A percentile compares a stretch with the other conserved stretches of the same genome.
These are phyloP conservation scores for Cornus controversa DNA, from an alignment of 148 eudicot genomes.

Conservation along the genomic window DNA sequence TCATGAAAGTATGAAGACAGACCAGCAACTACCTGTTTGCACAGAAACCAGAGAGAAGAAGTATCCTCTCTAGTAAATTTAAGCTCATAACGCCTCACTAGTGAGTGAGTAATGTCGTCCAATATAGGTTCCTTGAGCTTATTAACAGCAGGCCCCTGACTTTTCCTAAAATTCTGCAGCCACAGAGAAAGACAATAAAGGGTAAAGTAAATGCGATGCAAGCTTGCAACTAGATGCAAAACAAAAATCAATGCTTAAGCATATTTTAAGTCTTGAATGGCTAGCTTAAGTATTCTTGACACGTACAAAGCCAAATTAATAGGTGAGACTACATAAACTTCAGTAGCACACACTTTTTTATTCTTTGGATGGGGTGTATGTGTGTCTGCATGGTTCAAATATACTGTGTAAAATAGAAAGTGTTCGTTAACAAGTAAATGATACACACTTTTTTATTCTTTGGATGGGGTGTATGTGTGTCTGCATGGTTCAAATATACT, in stretches of 20 bases:
- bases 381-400: background rate
- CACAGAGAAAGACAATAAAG: constrained; percentile 1
- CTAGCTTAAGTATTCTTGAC: background rate
- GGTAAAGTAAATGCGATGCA: background rate
- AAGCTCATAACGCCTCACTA: constrained; percentile 64
- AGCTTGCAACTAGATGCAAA: background rate
- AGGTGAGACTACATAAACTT: background rate
- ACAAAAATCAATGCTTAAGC: background rate
- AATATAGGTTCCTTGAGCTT: constrained; percentile 80
- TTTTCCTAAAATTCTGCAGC: constrained; percentile 64
- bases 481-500: background rate
- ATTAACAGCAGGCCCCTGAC: constrained; percentile 74
- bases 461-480: no score
- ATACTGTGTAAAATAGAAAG: background rate
- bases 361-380: no score
- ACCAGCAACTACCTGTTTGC: constrained; percentile 70
- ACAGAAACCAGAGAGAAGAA: constrained; percentile 89
- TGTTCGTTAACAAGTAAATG: background rate
- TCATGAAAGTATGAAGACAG: background rate
- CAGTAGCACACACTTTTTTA: no score
- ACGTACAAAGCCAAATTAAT: background rate
- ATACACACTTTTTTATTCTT: no score
- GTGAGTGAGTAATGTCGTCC: constrained; percentile 53
- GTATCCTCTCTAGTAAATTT: constrained; percentile 70
- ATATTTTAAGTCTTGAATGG: background rate